Evolutionary conservation across 148 eudicot species (phyloP), one percentile per base, ranked within the genome.

Genomic region (Simmondsia chinensis): DNA sequence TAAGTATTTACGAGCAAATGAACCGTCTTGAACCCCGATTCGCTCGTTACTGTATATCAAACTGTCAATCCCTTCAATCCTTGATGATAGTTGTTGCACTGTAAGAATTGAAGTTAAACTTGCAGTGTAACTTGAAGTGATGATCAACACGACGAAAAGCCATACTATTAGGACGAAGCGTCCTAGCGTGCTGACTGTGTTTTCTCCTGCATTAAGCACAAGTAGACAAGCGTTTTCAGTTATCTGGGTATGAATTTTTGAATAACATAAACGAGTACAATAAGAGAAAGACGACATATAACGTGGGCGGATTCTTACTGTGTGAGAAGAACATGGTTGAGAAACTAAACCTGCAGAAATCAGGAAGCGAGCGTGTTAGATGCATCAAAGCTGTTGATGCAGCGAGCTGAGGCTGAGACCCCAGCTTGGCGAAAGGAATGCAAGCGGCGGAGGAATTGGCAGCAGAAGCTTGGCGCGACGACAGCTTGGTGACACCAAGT

Each of bases 291-390:
- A 41, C n/a, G n/a, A n/a, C n/a, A n/a, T 9, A 28, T 57, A 33
- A 32, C 6, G 30, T 54, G 48, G 5, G 60, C 41, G 8, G 24
- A 21, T 30, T 61, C 97, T 31, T 84, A 89, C 97, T 78, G 65
- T 89, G 97, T 25, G 97, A 56, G 60, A 89, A 89, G 51, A 84
- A 84, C 93, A 84, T 81, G 27, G 97, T 88, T 53, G 97, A 88
- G 56, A 88, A 69, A 52, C 97, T 88, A 67, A 88, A 88, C 97
- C 97, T 88, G 94, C 60, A 73, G n/a, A 65, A 25, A 62, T 54
- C 26, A 34, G 46, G 54, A 15, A 21, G 33, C 2, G 17, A n/a
- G n/a, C n/a, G n/a, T n/a, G n/a, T n/a, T n/a, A n/a, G n/a, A n/a
- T n/a, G n/a, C n/a, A n/a, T n/a, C n/a, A n/a, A n/a, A n/a, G n/a